Evolutionary conservation across 768 basidiomycete species (phyloP), one percentile per base, ranked within the genome.

Genomic region (Daedaleopsis nitida): DNA sequence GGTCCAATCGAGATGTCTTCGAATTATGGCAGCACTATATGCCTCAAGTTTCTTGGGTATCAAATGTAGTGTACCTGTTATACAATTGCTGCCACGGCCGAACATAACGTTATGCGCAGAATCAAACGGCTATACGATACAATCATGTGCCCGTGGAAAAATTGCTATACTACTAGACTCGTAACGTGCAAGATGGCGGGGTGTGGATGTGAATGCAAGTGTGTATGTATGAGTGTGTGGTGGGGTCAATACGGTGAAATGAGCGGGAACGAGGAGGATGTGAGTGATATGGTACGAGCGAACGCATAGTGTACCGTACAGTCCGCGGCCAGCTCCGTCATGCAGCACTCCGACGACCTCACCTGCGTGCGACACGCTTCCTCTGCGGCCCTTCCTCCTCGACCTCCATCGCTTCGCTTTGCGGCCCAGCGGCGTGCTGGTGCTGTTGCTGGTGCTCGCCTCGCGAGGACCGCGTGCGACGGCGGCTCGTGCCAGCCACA

Each of bases 361-460:
- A 91, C 64, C 90, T 78, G 67, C 90, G 79, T 11, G 88, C 80
- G 37, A 89, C 81, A 50, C 91, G 81, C 69, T 92, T 92, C 68
- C 91, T 78, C 69, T 92, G 90, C 57, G 89, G 80, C 16, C 81
- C 81, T 55, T 92, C 91, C 66, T 92, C 91, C 17, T 91, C 78
- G 44, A 92, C 89, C 84, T 91, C 91, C 62, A 74, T 74, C 37
- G 70, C 70, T 16, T 81, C 83, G 24, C 74, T 68, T 43, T 58
- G 55, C 72, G 47, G 55, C 19, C 53, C 49, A 44, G 42, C 19
- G 6, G 11, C 39, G 11, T 59, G 52, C 23, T 55, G 59, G 74
- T 73, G 51, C 23, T 55, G 59, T 73, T 73, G 51, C 76, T 67
- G 63, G 70, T 79, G 63, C 68, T 79, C 73, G 42, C 74, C 72